Percentiles rank a stretch among this genome's conserved stretches.
These are phyloP conservation scores for Thelonectria discophora DNA, from an alignment of 2,329 filamentous ascomycete species.

Conservation along the genomic window DNA sequence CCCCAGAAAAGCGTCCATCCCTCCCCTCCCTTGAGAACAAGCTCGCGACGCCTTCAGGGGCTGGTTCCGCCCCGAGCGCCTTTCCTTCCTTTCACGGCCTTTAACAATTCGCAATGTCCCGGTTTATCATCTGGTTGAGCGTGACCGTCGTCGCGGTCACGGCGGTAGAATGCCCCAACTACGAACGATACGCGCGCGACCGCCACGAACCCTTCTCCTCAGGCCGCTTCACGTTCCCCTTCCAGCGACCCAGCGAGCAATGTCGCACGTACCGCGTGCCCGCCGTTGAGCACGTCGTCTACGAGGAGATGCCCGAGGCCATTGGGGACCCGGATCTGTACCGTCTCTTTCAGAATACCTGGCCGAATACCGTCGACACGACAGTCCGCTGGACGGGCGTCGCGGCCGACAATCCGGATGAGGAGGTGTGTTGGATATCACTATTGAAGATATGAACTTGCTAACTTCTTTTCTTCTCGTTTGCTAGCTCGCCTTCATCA, in stretches of 20 bases:
- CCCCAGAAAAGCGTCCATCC: neutral
- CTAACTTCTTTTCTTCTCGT: neutral
- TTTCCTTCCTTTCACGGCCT: neutral
- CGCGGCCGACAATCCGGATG: constrained; percentile 63
- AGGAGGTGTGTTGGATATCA: constrained; percentile 57
- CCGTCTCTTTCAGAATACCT: constrained; percentile 76
- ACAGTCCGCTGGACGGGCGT: constrained; percentile 74
- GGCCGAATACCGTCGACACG: constrained; percentile 79
- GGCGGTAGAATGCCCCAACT: constrained; percentile 47
- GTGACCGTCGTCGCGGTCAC: constrained; percentile 30
- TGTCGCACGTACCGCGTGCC: constrained; percentile 86
- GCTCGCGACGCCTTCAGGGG: neutral
- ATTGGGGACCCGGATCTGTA: constrained; percentile 81
- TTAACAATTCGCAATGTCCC: constrained; percentile 19
- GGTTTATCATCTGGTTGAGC: constrained; percentile 19
- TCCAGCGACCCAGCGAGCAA: constrained; percentile 76
- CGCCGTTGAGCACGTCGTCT: constrained; percentile 78
- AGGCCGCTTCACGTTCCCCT: constrained; percentile 81
- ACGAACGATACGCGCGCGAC: constrained; percentile 47
- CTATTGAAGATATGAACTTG: neutral
- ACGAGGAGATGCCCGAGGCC: constrained; percentile 68
- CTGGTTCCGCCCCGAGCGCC: neutral
- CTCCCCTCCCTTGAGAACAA: constrained; percentile 5
- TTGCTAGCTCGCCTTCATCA: constrained; percentile 74
- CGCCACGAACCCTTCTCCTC: constrained; percentile 75